A percentile compares a stretch with the other conserved stretches of the same genome.
Evolutionary conservation across 1,284 basidiomycete genomes (phyloP).

Genomic region (Gymnopus androsaceus): DNA sequence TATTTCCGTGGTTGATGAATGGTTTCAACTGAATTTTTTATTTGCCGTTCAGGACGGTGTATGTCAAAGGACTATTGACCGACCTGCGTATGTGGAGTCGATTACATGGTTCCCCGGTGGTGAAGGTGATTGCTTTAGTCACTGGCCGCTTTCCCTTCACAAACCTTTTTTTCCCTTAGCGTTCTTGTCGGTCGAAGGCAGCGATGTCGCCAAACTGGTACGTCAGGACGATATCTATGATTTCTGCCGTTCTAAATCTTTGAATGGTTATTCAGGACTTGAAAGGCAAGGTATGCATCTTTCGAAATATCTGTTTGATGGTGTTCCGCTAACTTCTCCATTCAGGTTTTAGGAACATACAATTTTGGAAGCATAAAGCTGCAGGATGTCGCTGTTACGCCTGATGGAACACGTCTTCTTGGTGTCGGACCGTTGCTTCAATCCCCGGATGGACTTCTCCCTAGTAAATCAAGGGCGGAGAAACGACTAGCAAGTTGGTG

Average conservation of each 20-base stretch:
- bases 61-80: constrained; percentile 70
- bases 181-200: constrained; percentile 56
- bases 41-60: constrained; percentile 60
- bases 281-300: constrained; percentile 42
- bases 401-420: constrained; percentile 64
- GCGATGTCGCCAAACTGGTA: constrained; percentile 40
- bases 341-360: constrained; percentile 58
- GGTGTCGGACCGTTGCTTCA: constrained; percentile 70
- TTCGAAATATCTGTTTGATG: background rate
- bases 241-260: background rate
- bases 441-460: constrained; percentile 64
- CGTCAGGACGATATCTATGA: constrained; percentile 17
- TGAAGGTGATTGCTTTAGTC: constrained; percentile 45
- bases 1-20: background rate
- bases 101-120: constrained; percentile 73
- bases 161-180: constrained; percentile 31
- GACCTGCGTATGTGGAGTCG: constrained; percentile 61
- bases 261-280: constrained; percentile 44
- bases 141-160: background rate
- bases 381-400: constrained; percentile 73
- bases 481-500: constrained; percentile 75
- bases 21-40: constrained; percentile 11
- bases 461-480: constrained; percentile 73
- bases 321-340: background rate
- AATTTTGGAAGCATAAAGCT: constrained; percentile 67